phyloP scores from a whole-genome alignment of 2,329 filamentous ascomycete genomes.

The Fusarium sterilihyphosum region DNA sequence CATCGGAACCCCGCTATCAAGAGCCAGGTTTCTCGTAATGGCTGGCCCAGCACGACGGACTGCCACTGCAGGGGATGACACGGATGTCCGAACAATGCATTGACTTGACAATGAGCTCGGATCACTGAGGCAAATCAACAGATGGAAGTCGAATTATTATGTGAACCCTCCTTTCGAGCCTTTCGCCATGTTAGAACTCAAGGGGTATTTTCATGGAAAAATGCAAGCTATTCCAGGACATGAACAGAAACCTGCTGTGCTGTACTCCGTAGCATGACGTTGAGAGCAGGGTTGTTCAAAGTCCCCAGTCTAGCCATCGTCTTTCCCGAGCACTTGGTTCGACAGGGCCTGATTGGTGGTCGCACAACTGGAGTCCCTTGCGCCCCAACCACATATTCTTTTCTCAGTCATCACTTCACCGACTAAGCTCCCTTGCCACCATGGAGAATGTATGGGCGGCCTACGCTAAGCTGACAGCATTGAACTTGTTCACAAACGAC shows the following conservation, averaged over 20 bases:
- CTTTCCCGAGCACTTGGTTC: constrained; percentile 40
- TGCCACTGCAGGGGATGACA: constrained; percentile 22
- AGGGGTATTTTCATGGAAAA: background rate
- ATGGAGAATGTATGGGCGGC: constrained; percentile 28
- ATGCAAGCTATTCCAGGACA: background rate
- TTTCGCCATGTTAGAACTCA: background rate
- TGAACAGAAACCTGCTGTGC: background rate
- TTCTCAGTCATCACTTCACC: constrained; percentile 29
- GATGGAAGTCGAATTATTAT: background rate
- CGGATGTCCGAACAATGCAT: constrained; percentile 25
- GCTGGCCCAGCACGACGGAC: constrained; percentile 22
- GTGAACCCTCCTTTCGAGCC: background rate
- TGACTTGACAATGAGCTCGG: constrained; percentile 24
- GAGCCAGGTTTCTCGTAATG: constrained; percentile 23
- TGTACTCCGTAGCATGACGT: constrained; percentile 25
- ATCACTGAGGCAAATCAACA: constrained; percentile 19
- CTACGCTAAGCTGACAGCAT: constrained; percentile 40
- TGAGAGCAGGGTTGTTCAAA: constrained; percentile 25
- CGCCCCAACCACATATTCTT: constrained; percentile 30
- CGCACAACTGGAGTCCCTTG: constrained; percentile 27
- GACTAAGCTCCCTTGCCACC: constrained; percentile 37
- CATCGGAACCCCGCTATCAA: constrained; percentile 35
- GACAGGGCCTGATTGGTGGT: constrained; percentile 43
- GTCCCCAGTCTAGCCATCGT: constrained; percentile 32
- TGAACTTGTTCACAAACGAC: constrained; percentile 1